Percentiles rank a stretch among this genome's conserved stretches.
These are phyloP conservation scores for Dictyostelium brefeldianum DNA, from an alignment of 78 protist genomes.

Conservation along the genomic window DNA sequence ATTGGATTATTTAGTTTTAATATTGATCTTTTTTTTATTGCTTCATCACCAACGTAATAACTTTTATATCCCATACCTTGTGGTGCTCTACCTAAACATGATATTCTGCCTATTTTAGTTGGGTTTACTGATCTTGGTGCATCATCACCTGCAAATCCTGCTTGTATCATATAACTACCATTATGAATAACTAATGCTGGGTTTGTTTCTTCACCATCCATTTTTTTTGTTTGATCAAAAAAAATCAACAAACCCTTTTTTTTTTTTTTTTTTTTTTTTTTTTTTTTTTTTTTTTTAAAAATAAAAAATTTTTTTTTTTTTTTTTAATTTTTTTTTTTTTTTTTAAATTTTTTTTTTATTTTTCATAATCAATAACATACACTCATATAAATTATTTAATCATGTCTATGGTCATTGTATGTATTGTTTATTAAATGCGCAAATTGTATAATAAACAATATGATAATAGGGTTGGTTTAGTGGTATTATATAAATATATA, in stretches of 20 bases:
- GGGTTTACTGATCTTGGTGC: conserved; percentile 51
- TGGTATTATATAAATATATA: too few species aligned
- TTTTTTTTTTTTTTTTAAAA: background rate
- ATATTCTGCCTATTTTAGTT: conserved; percentile 88
- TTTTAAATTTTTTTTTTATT: background rate
- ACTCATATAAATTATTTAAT: background rate
- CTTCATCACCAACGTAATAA: conserved; percentile 95
- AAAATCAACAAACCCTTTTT: background rate
- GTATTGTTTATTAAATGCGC: background rate
- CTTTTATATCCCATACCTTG: conserved; percentile 79
- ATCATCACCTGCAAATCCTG: conserved; percentile 89
- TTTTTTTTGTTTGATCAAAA: background rate
- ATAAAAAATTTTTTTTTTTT: too few species aligned
- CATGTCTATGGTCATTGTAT: background rate
- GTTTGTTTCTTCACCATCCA: background rate
- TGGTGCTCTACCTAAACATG: conserved; percentile 39
- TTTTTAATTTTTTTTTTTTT: background rate
- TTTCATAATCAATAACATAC: background rate
- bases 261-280: conserved; percentile 10
- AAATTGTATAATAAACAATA: too few species aligned
- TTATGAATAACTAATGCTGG: conserved; percentile 82
- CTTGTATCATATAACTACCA: conserved; percentile 93
- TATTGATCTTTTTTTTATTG: conserved; percentile 88
- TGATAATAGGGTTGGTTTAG: too few species aligned
- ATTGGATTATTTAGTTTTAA: conserved; percentile 83